These are phyloP conservation scores for Misopates orontium DNA, from an alignment of 257 asterid species.

Conservation along the genomic window DNA sequence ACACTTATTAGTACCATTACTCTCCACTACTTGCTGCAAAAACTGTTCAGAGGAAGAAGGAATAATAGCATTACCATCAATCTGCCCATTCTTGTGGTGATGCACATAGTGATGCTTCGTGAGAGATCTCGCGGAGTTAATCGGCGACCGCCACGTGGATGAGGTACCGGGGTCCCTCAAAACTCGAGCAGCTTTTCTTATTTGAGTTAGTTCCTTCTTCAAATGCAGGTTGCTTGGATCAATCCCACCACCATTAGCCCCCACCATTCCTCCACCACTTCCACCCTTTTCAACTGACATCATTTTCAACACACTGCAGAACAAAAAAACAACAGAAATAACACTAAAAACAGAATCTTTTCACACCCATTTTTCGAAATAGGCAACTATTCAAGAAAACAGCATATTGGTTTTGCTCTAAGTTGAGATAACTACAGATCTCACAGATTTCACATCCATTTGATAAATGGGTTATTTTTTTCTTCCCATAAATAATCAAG, in stretches of 20 bases:
- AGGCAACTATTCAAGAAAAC: conserved; percentile 10
- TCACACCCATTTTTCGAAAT: conserved; percentile 1
- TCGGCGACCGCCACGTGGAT: conserved; percentile 83
- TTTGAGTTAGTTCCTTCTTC: conserved; percentile 90
- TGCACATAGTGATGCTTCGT: conserved; percentile 66
- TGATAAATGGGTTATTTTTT: neutral
- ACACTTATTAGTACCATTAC: conserved; percentile 20
- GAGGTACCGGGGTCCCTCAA: conserved; percentile 94
- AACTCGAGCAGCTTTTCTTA: conserved; percentile 82
- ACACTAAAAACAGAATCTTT: neutral
- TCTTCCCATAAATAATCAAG: conserved; percentile 35
- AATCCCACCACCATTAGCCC: conserved; percentile 42
- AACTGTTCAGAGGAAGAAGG: conserved; percentile 37
- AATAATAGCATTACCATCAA: conserved; percentile 38
- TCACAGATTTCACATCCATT: conserved; percentile 14
- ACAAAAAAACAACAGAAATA: conserved; percentile 3
- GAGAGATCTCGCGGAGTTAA: conserved; percentile 69
- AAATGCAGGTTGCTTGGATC: conserved; percentile 92
- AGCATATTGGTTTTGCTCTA: conserved; percentile 14
- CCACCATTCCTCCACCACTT: conserved; percentile 25
- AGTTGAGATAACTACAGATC: conserved; percentile 34
- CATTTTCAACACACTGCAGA: neutral
- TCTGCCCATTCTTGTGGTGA: conserved; percentile 43
- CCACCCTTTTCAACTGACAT: conserved; percentile 34
- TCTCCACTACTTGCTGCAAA: conserved; percentile 25